Conservation (phyloP, 805 yeast genomes). For the Candida vartiovaarae region DNA sequence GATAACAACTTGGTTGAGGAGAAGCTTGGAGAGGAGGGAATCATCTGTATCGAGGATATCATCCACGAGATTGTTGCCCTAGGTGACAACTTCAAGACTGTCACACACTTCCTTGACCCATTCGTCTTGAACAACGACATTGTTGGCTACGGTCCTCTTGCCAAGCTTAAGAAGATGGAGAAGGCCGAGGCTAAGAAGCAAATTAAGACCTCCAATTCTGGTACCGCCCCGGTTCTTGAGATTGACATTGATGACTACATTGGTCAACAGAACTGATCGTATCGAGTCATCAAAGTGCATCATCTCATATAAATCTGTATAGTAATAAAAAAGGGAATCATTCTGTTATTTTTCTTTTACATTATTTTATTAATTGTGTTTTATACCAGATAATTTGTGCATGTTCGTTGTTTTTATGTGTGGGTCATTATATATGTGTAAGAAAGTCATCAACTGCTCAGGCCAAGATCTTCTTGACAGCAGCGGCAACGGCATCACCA, state of each 20-base stretch:
- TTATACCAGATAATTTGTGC: too few species aligned
- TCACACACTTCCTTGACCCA: conserved; percentile 59
- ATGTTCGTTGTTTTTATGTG: too few species aligned
- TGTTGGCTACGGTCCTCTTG: conserved; percentile 68
- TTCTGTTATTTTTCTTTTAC: too few species aligned
- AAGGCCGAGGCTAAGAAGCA: conserved; percentile 42
- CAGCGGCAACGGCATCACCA: conserved; percentile 85
- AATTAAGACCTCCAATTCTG: conserved; percentile 45
- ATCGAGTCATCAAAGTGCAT: neutral
- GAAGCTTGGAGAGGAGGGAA: conserved; percentile 57
- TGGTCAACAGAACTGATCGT: conserved; percentile 49
- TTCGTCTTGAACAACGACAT: conserved; percentile 64
- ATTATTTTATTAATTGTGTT: neutral
- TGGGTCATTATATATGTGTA: too few species aligned
- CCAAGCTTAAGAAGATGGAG: conserved; percentile 57
- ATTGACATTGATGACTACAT: conserved; percentile 68
- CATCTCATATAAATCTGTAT: neutral
- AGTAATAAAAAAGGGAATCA: neutral
- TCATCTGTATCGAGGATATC: conserved; percentile 76
- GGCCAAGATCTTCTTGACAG: conserved; percentile 50
- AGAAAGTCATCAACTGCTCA: conserved; percentile 1
- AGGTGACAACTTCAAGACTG: conserved; percentile 58
- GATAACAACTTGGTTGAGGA: conserved; percentile 75
- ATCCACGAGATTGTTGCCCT: conserved; percentile 60
- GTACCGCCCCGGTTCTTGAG: conserved; percentile 59